phyloP scores from a whole-genome alignment of 1,284 basidiomycete species.

The Serendipita sp. region DNA sequence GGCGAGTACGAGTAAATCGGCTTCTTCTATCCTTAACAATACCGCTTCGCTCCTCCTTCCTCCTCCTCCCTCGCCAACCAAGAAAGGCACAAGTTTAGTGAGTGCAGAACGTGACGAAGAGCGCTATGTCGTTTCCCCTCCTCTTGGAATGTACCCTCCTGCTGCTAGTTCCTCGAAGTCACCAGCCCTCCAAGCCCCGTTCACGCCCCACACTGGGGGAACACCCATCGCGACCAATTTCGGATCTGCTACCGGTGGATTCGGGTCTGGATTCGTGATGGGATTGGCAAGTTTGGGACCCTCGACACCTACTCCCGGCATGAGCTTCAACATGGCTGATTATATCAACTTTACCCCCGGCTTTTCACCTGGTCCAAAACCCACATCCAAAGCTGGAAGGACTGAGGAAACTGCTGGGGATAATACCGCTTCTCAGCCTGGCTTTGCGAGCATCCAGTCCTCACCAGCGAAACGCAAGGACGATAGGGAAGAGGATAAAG shows the following conservation, averaged over 20 bases:
- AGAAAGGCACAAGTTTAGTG: neutral
- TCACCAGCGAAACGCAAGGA: too few species aligned
- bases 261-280: neutral
- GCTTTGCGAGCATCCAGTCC: too few species aligned
- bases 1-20: neutral
- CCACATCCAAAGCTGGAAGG: neutral
- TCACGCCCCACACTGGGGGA: neutral
- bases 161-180: neutral
- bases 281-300: neutral
- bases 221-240: neutral
- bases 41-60: neutral
- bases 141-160: neutral
- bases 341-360: constrained; percentile 5
- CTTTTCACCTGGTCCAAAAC: neutral
- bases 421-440: neutral
- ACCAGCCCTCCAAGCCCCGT: neutral
- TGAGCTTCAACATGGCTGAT: neutral
- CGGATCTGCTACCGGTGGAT: neutral
- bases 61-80: neutral
- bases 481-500: too few species aligned
- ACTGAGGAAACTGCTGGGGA: neutral
- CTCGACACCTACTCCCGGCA: neutral
- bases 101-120: neutral
- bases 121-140: neutral
- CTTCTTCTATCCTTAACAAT: neutral